A percentile compares a stretch with the other conserved stretches of the same genome.
Conservation (phyloP, 2,329 filamentous ascomycete species). For the Davidsoniella australis region DNA sequence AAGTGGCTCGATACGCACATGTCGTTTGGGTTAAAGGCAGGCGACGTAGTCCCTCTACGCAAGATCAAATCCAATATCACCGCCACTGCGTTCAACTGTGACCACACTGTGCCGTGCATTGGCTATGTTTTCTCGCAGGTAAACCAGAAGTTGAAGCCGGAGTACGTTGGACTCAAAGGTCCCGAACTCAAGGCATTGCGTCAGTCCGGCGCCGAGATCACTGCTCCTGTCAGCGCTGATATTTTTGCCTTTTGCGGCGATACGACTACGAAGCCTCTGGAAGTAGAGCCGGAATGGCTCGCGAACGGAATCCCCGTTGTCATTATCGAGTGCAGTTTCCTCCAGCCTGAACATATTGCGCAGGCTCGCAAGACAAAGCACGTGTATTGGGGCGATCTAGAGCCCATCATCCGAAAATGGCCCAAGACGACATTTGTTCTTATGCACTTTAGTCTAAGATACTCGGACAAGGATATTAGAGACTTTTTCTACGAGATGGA, state of each 20-base stretch:
- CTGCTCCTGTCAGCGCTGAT: conserved; percentile 22
- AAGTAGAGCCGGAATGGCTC: conserved; percentile 25
- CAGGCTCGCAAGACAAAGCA: conserved; percentile 31
- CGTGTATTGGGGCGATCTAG: conserved; percentile 29
- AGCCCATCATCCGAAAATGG: conserved; percentile 26
- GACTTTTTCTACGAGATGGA: conserved; percentile 25
- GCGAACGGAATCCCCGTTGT: conserved; percentile 25
- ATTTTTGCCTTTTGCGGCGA: conserved; percentile 33
- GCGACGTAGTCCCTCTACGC: conserved; percentile 22
- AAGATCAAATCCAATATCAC: conserved; percentile 21
- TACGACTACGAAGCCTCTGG: conserved; percentile 25
- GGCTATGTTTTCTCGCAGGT: conserved; percentile 29
- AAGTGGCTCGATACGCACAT: conserved; percentile 22
- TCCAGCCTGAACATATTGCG: conserved; percentile 25
- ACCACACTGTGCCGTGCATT: conserved; percentile 30
- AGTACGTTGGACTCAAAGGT: conserved; percentile 22
- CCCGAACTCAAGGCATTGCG: conserved; percentile 23
- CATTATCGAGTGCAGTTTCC: conserved; percentile 33
- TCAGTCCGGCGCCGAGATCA: conserved; percentile 23
- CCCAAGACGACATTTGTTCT: conserved; percentile 28
- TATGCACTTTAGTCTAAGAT: conserved; percentile 31
- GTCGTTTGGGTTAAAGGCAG: conserved; percentile 22
- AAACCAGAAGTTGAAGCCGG: conserved; percentile 23
- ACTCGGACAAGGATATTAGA: conserved; percentile 24
- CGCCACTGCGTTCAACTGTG: conserved; percentile 27